Percentiles rank a stretch among this genome's conserved stretches.
phyloP scores from a whole-genome alignment of 2,329 filamentous ascomycete species.

The Didymosphaeria variabile region DNA sequence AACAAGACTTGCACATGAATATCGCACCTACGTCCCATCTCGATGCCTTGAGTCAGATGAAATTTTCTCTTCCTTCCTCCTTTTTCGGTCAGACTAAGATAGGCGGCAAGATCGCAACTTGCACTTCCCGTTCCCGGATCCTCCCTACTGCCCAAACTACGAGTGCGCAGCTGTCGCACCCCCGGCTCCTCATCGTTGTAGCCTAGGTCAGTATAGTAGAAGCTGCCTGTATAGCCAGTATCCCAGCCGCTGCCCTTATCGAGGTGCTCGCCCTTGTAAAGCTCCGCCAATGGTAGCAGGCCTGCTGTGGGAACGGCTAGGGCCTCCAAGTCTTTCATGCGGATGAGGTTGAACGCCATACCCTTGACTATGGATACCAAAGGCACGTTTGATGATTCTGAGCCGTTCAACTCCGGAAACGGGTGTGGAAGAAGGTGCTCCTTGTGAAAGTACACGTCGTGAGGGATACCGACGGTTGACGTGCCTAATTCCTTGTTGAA shows the following conservation, averaged over 20 bases:
- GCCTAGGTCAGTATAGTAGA: slow-evolving; percentile 65
- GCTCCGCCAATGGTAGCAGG: slow-evolving; percentile 54
- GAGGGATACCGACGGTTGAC: slow-evolving; percentile 69
- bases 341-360: slow-evolving; percentile 73
- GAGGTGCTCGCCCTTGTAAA: slow-evolving; percentile 40
- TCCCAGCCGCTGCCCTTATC: slow-evolving; percentile 57
- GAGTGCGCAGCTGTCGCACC: slow-evolving; percentile 57
- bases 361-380: slow-evolving; percentile 68
- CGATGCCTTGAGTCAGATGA: slow-evolving; percentile 58
- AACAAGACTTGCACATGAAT: slow-evolving; percentile 56
- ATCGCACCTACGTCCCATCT: slow-evolving; percentile 59
- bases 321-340: slow-evolving; percentile 66
- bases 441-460: slow-evolving; percentile 70
- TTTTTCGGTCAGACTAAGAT: slow-evolving; percentile 48
- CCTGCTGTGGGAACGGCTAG: slow-evolving; percentile 22
- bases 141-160: slow-evolving; percentile 64
- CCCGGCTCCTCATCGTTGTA: slow-evolving; percentile 34
- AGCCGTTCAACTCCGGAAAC: slow-evolving; percentile 19
- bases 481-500: slow-evolving; percentile 9
- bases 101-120: slow-evolving; percentile 54
- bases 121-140: slow-evolving; percentile 61
- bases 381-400: slow-evolving; percentile 30
- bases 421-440: slow-evolving; percentile 47
- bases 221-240: slow-evolving; percentile 58
- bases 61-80: slow-evolving; percentile 41